Evolutionary conservation across 176 grass and related monocot species (phyloP), one percentile per base, ranked within the genome.

Genomic region (Ensete ventricosum): DNA sequence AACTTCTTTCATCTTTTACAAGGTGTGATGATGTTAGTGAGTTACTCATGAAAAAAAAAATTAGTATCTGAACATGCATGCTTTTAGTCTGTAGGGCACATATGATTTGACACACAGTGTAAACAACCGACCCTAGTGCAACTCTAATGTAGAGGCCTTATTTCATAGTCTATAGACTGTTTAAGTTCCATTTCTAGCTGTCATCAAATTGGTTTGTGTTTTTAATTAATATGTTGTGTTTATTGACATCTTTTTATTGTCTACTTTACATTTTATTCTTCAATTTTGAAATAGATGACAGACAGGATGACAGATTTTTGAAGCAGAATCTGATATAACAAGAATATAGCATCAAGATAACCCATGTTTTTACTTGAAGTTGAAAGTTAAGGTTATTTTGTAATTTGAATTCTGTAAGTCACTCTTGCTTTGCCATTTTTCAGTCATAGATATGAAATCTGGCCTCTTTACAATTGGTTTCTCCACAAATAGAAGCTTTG

Each of bases 231-330:
- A 25, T 19, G 19, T 7, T 7, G 17, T 55, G 7, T 29, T 29
- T 27, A 14, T 11, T 55, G 23, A 11, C 57, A 60, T 60, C n/a
- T 19, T 17, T 50, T 20, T 16, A 11, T 26, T 54, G 17, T 73
- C 52, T 29, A 17, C 11, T 55, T 50, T 20, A 8, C 27, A 51
- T 49, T 11, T 70, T 11, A 34, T 70, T 9, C 48, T 55, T 73
- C 19, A 55, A 9, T 72, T 52, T 52, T 4, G 9, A 9, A 72
- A 19, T 54, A 53, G 11, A 54, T 67, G 24, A 14, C 29, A 73
- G 51, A 60, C 57, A 73, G 51, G 51, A 53, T 26, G 22, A 74
- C 13, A 34, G 72, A 34, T 54, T 55, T 74, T 74, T 55, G 72
- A 17, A 57, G 8, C 72, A 68, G 65, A 68, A 74, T 74, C 52